Evolutionary conservation across 345 rosid genomes (phyloP).

Genomic region (Aurinia saxatilis): DNA sequence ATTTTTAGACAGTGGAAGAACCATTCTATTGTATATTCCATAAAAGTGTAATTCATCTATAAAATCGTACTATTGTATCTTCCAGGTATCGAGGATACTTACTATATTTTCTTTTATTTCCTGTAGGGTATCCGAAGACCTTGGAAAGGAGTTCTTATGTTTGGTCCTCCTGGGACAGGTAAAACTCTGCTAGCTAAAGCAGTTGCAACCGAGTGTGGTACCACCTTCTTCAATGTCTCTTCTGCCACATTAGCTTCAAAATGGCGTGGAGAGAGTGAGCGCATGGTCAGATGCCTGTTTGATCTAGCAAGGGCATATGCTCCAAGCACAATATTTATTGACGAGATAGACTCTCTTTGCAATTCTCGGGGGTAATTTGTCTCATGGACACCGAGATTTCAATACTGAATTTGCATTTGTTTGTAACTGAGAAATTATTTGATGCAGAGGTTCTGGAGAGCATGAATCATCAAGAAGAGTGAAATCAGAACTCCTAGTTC

Average conservation of each 20-base stretch:
- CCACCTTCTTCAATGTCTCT: constrained; percentile 94
- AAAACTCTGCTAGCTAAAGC: constrained; percentile 95
- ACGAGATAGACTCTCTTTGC: constrained; percentile 97
- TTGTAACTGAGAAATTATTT: not conserved
- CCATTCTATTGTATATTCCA: too few species aligned
- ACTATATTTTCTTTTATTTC: not conserved
- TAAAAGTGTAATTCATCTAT: not conserved
- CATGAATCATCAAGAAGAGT: constrained; percentile 99
- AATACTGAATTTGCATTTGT: not conserved
- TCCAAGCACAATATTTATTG: constrained; percentile 94
- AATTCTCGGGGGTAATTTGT: constrained; percentile 84
- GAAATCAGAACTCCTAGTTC: constrained; percentile 98
- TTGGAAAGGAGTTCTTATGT: constrained; percentile 99
- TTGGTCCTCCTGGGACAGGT: constrained; percentile 99
- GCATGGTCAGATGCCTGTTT: constrained; percentile 94
- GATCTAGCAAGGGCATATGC: constrained; percentile 97
- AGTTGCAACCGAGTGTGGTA: constrained; percentile 97
- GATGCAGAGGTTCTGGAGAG: constrained; percentile 85
- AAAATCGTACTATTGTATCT: not conserved
- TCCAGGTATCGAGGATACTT: not conserved
- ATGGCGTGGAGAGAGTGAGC: constrained; percentile 99
- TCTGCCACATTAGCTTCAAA: constrained; percentile 96
- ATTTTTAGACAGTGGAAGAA: not conserved
- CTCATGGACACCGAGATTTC: not conserved
- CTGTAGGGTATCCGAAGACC: constrained; percentile 97